Evolutionary conservation across 2,329 filamentous ascomycete genomes (phyloP).

Genomic region (Trichoderma atroviride): DNA sequence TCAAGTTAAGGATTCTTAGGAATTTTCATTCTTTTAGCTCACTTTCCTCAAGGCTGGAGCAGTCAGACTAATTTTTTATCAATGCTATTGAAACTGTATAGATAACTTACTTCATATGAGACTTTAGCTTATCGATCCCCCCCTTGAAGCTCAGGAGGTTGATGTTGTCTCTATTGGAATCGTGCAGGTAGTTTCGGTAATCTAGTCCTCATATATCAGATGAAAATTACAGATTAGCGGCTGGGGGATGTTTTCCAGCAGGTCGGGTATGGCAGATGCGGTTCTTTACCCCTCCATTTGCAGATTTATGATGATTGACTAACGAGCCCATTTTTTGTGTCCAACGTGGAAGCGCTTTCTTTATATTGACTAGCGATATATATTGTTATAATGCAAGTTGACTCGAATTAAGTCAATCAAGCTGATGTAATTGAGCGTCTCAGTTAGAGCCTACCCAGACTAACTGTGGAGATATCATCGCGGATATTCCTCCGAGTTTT

Average conservation of each 20-base stretch:
- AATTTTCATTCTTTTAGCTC: background rate
- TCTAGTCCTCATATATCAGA: no score
- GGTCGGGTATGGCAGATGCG: no score
- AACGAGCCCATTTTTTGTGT: background rate
- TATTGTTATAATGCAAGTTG: background rate
- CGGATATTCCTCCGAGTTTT: background rate
- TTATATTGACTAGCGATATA: background rate
- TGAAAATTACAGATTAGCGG: no score
- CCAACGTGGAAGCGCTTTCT: background rate
- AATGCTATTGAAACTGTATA: background rate
- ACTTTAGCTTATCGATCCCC: background rate
- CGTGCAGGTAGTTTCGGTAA: no score
- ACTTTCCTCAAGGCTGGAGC: background rate
- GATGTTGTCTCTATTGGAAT: no score
- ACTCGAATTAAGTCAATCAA: background rate
- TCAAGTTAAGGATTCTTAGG: background rate
- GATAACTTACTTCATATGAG: background rate
- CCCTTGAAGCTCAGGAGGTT: no score
- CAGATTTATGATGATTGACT: no score
- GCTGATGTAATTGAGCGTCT: background rate
- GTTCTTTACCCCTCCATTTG: no score
- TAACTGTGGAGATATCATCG: background rate
- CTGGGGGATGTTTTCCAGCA: no score
- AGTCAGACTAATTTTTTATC: no score
- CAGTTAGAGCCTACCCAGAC: background rate